Conservation (phyloP, 169 alveolate genomes). For the Eimeria acervulina region DNA sequence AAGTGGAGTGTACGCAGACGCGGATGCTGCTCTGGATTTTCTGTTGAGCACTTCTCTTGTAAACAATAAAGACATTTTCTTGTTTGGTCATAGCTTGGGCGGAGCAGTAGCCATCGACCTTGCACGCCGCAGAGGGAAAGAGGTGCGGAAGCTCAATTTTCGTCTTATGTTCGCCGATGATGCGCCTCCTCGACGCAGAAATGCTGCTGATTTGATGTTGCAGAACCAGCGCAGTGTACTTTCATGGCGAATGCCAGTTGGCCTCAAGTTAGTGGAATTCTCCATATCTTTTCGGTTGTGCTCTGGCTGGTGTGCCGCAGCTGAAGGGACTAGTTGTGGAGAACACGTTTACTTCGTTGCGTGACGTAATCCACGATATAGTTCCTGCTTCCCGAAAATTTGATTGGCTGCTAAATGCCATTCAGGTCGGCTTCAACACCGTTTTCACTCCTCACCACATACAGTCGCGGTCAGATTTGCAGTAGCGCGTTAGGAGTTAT, state of each 20-base stretch:
- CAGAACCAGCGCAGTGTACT: background rate
- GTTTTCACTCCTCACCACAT: background rate
- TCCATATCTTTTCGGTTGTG: background rate
- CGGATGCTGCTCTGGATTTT: constrained; percentile 67
- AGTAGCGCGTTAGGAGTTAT: background rate
- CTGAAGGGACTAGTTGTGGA: constrained; percentile 88
- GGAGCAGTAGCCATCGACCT: constrained; percentile 90
- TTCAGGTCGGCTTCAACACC: constrained; percentile 42
- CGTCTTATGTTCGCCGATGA: background rate
- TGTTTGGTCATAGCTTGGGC: constrained; percentile 88
- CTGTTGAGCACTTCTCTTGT: background rate
- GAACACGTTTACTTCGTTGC: constrained; percentile 88
- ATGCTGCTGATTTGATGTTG: background rate
- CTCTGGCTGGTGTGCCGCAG: constrained; percentile 25
- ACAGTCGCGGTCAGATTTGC: background rate
- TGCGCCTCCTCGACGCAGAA: background rate
- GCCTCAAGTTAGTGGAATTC: background rate
- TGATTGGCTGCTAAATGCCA: background rate
- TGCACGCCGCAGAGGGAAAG: constrained; percentile 74
- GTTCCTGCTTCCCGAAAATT: constrained; percentile 77
- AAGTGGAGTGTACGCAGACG: constrained; percentile 70
- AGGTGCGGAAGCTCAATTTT: background rate
- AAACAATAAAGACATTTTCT: constrained; percentile 82
- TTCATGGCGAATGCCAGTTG: background rate
- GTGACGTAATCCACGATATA: constrained; percentile 81